Conservation (phyloP, 345 rosid genomes). For the Clarkia xantiana region DNA sequence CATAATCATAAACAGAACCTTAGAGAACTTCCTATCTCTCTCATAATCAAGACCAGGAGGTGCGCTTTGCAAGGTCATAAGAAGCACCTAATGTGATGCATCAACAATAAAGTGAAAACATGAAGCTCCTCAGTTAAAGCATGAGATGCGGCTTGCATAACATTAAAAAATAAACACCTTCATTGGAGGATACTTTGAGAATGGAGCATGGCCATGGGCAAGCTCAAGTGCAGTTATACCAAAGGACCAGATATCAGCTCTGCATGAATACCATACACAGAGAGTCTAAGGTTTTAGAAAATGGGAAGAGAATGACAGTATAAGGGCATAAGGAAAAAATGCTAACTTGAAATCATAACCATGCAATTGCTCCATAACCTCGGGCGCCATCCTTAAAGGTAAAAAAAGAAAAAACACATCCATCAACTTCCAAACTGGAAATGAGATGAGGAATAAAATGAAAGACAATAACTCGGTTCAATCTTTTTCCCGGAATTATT, state of each 20-base stretch:
- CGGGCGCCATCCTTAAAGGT: slow-evolving; percentile 94
- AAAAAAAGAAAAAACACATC: slow-evolving; percentile 1
- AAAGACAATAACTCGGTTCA: no score
- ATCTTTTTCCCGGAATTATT: no score
- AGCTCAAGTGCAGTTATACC: slow-evolving; percentile 98
- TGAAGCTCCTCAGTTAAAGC: slow-evolving; percentile 1
- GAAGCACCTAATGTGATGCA: slow-evolving; percentile 52
- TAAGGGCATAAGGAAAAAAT: slow-evolving; percentile 12
- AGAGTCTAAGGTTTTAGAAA: slow-evolving; percentile 9
- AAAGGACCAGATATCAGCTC: slow-evolving; percentile 99
- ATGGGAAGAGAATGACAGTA: not conserved
- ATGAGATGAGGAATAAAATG: not conserved
- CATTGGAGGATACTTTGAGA: slow-evolving; percentile 98
- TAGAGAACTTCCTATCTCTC: slow-evolving; percentile 87
- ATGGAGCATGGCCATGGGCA: slow-evolving; percentile 99
- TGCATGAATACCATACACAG: slow-evolving; percentile 22
- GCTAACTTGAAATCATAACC: slow-evolving; percentile 93
- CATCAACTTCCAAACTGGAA: not conserved
- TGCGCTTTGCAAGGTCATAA: slow-evolving; percentile 99
- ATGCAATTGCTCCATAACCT: slow-evolving; percentile 96
- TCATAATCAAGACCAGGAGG: slow-evolving; percentile 96
- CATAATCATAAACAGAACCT: slow-evolving; percentile 30
- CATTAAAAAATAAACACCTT: slow-evolving; percentile 37
- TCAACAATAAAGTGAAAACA: slow-evolving; percentile 14
- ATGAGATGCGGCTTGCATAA: not conserved